Evolutionary conservation across 495 filamentous ascomycete species (phyloP), one percentile per base, ranked within the genome.

Genomic region (Penicillium pulvis): DNA sequence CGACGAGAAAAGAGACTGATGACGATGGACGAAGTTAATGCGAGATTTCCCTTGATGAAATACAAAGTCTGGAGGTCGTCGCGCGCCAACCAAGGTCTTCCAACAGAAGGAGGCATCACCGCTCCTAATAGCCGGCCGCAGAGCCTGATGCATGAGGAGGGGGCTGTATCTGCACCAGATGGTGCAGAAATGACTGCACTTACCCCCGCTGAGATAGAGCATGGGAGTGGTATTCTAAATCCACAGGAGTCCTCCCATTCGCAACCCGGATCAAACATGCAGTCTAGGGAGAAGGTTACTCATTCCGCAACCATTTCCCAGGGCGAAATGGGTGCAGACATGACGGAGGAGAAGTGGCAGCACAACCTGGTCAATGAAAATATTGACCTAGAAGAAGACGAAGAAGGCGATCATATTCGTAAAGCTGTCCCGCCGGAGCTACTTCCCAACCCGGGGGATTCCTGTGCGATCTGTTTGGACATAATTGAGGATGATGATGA

Each of bases 11-110:
- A 98, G 81, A 98, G 96, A 69, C 71, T 99, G 59, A 97, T 99
- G 95, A 88, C 90, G 4, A 95, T 97, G 86, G 94, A 99, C 51
- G 94, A 99, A 71, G 94, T 98, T 43, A 97, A 99, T 68, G 92
- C 95, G 64, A 89, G 94, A 58, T 98, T 99, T 67, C 95, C 94
- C 0, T 82, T 96, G 66, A 85, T 85, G 46, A 98, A 98, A 74
- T 99, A 99, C 77, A 98, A 98, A 77, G 83, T 83, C 50, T 99
- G 95, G 94, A 86, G 93, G 55, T 83, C 91, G 12, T 83, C 83
- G 39, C 88, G 95, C 55, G 93, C 91, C 58, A 81, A 85, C 41
- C 85, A 93, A 76, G 95, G 93, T 30, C 75, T 97, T 46, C 86
- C 94, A 24, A 87, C 91, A 23, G 81, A 87, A 59, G 93, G 93